Evolutionary conservation across 139 green algal species (phyloP), one percentile per base, ranked within the genome.

Genomic region (Prasinococcaceae sp.): DNA sequence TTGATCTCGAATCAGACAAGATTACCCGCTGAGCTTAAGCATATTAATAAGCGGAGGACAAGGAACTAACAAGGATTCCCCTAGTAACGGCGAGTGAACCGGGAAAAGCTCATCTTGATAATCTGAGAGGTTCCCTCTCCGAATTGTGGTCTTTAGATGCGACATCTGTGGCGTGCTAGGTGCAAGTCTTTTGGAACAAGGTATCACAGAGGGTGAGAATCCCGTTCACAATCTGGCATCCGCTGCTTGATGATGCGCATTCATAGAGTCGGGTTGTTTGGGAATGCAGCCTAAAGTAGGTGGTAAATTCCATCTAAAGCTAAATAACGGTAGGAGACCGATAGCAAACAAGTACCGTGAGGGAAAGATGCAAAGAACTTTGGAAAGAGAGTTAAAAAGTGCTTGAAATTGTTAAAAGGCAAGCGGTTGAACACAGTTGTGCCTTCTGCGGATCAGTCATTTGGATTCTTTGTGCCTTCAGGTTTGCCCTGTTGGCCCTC

Each of bases 311-410:
- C 81, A 78, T 90, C 81, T 84, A 87, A 87, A 73, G 81, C 79
- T 92, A 86, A 84, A 85, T 86, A 87, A 56, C 73, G 79, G 73
- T 79, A 70, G 77, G 79, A 92, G 77, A 86, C 79, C 83, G 79
- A 89, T 87, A 92, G 79, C 76, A 78, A 88, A 92, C 79, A 92
- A 92, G 82, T 92, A 92, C 80, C 80, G 82, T 72, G 82, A 92
- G 80, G 80, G 78, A 88, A 92, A 92, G 82, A 85, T 88, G 82
- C 87, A 92, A 92, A 92, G 80, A 78, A 86, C 80, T 85, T 88
- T 88, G 78, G 85, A 92, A 86, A 92, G 82, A 92, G 80, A 92
- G 82, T 88, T 79, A 85, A 87, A 86, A 84, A 92, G 79, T 85
- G 68, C 78, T 79, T 85, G 77, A 92, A 88, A 92, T 85, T 86